phyloP scores from a whole-genome alignment of 257 asterid species.

The Phtheirospermum japonicum region DNA sequence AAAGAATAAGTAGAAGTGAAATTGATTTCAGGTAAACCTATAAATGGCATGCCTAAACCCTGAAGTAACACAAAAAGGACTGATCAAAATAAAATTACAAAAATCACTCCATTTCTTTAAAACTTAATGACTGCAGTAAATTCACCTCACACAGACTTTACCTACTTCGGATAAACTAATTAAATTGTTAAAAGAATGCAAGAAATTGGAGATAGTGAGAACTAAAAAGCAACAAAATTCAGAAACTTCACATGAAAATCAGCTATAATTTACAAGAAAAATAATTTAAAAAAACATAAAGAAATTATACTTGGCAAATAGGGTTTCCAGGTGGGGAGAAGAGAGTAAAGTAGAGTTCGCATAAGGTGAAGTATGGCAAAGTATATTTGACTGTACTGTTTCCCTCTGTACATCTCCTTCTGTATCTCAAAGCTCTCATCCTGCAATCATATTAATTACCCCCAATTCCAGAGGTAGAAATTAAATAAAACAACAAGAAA shows the following conservation, averaged over 20 bases:
- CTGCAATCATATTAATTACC: constrained; percentile 39
- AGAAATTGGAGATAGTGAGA: neutral
- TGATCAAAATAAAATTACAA: too few species aligned
- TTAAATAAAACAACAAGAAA: too few species aligned
- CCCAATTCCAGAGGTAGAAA: too few species aligned
- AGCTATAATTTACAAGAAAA: constrained; percentile 20
- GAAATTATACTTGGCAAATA: constrained; percentile 69
- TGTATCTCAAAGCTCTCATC: constrained; percentile 68
- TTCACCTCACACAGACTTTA: neutral
- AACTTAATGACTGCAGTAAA: too few species aligned
- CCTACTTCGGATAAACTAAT: neutral
- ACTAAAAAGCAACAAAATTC: neutral
- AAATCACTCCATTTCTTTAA: too few species aligned
- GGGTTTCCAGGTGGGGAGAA: constrained; percentile 85
- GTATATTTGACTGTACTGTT: constrained; percentile 94
- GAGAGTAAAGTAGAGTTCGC: constrained; percentile 87
- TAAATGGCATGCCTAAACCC: too few species aligned
- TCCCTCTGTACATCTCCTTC: constrained; percentile 83
- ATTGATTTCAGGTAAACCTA: too few species aligned
- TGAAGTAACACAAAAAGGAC: too few species aligned
- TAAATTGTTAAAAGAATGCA: neutral
- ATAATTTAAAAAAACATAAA: neutral
- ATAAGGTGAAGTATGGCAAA: constrained; percentile 82
- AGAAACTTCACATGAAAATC: constrained; percentile 23
- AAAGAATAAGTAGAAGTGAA: too few species aligned